These are phyloP conservation scores for Bretschneidera sinensis DNA, from an alignment of 345 rosid genomes.

Conservation along the genomic window DNA sequence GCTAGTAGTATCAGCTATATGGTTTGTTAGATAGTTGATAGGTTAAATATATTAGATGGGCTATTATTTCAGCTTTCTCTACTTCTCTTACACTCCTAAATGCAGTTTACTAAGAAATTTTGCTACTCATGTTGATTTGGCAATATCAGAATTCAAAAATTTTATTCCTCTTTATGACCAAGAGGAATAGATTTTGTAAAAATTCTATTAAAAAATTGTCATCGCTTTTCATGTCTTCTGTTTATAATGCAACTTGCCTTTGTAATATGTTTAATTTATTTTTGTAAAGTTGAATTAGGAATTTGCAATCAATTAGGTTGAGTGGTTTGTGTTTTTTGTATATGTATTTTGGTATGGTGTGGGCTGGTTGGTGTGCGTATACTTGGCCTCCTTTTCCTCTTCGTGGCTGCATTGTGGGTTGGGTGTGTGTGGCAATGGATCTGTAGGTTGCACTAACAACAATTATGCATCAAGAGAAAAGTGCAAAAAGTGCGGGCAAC, in stretches of 20 bases:
- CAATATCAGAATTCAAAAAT: not conserved
- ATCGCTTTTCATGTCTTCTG: not conserved
- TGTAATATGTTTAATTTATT: not conserved
- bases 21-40: too few species aligned
- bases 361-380: constrained; percentile 79
- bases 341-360: constrained; percentile 44
- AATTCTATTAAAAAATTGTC: not conserved
- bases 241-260: constrained; percentile 4
- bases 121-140: not conserved
- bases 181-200: too few species aligned
- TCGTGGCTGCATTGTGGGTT: constrained; percentile 58
- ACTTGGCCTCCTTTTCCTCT: constrained; percentile 52
- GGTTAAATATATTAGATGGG: too few species aligned
- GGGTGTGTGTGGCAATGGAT: constrained; percentile 65
- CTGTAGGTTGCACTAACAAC: constrained; percentile 98
- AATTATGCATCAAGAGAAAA: constrained; percentile 94
- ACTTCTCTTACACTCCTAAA: too few species aligned
- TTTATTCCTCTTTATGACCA: too few species aligned
- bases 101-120: too few species aligned
- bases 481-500: constrained; percentile 90
- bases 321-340: constrained; percentile 56
- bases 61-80: too few species aligned
- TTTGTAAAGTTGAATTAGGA: constrained; percentile 16
- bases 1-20: not conserved
- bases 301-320: constrained; percentile 49